Base-by-base conservation (phyloP, 2,329 filamentous ascomycete genomes). In the Sporothrix curviconia region DNA sequence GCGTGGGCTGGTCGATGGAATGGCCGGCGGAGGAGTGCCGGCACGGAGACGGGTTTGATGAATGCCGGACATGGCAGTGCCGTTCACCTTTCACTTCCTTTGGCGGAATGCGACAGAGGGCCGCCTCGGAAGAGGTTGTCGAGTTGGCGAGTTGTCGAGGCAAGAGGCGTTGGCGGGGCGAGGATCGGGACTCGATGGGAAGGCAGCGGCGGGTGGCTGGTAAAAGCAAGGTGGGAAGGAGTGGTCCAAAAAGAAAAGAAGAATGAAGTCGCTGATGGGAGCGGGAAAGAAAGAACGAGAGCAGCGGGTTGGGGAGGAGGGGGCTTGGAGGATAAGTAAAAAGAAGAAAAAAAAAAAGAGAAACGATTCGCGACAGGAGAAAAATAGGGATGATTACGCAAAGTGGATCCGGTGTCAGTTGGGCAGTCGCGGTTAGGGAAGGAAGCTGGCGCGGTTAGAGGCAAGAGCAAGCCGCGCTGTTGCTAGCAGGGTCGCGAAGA, bases 301-400 rank as follows among this genome's bases (percentile, higher is more conserved):
- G 17, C 14, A 40, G 14, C 15, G n/a, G 37, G n/a, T n/a, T n/a
- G n/a, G 28, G n/a, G 52, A 55, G 28, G 5, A 28, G 30, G 39
- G 30, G 12, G 52, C 8, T 55, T 53, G 22, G 37, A 25, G 50
- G 52, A 46, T 34, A n/a, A n/a, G n/a, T n/a, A n/a, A n/a, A n/a
- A n/a, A n/a, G n/a, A n/a, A n/a, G n/a, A n/a, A n/a, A n/a, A n/a
- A n/a, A n/a, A n/a, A n/a, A n/a, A 19, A 28, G 30, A 47, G 30
- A 55, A 46, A 37, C 52, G 19, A 55, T 15, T 39, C 52, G 42
- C 40, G 40, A 46, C 30, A 19, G 17, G 37, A 46, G 28, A 39
- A 43, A 43, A 39, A 55, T 47, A 51, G 49, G 49, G 49, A 51
- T 51, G 49, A 17, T 39, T 34, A 19, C 49, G 22, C 34, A 37